Conservation (phyloP, 2,329 filamentous ascomycete genomes). For the Stylonectria norvegica region DNA sequence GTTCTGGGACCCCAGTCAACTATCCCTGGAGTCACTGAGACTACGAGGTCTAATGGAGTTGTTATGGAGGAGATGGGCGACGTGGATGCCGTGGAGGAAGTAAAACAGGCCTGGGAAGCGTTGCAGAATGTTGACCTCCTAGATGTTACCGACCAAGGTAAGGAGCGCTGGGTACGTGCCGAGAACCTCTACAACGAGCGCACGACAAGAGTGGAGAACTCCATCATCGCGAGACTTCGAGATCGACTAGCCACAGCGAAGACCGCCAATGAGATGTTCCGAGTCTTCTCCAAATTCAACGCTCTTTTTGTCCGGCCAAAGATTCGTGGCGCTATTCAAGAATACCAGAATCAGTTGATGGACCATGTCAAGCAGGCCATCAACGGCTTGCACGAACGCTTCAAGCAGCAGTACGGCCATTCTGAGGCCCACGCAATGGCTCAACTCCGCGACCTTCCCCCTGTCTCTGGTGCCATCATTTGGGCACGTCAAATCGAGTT, state of each 20-base stretch:
- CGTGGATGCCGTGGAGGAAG: constrained; percentile 94
- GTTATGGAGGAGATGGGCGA: constrained; percentile 94
- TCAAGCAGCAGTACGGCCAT: constrained; percentile 98
- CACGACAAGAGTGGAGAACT: constrained; percentile 95
- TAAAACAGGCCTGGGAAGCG: constrained; percentile 89
- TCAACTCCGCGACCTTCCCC: constrained; percentile 89
- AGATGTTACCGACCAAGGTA: constrained; percentile 86
- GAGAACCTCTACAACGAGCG: constrained; percentile 97
- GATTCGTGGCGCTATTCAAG: constrained; percentile 94
- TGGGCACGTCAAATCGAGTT: constrained; percentile 97
- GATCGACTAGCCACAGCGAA: constrained; percentile 93
- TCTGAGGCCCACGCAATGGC: constrained; percentile 98
- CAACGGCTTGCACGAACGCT: constrained; percentile 85
- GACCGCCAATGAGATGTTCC: constrained; percentile 99
- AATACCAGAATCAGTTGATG: constrained; percentile 97
- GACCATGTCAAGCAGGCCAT: constrained; percentile 98
- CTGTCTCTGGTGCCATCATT: constrained; percentile 94
- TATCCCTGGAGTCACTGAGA: constrained; percentile 51
- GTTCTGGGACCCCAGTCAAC: constrained; percentile 78
- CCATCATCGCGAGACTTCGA: constrained; percentile 89
- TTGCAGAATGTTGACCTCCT: constrained; percentile 93
- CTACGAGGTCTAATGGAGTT: constrained; percentile 55
- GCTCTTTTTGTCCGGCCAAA: constrained; percentile 98
- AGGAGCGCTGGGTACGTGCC: constrained; percentile 85
- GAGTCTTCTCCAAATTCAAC: constrained; percentile 99